Base-by-base conservation (phyloP, 345 rosid genomes). In the Eucalyptus erythrocorys region DNA sequence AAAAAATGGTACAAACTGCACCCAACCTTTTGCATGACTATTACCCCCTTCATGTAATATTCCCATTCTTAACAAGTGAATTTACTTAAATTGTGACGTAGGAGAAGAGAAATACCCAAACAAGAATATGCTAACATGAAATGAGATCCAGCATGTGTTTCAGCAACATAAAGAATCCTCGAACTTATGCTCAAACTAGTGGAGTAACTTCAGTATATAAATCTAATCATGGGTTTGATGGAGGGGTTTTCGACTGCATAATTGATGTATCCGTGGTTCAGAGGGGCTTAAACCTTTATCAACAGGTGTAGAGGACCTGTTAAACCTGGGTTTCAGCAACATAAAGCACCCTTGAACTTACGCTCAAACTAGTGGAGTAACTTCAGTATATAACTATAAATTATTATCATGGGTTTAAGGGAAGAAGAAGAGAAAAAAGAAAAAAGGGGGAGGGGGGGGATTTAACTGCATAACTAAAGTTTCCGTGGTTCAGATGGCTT, bases 371-470 rank as follows among this genome's bases (percentile, higher is more conserved):
- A 61, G 68, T 61, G 68, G 68, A 61, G 68, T 30, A 13, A 61
- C 34, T 61, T 61, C 68, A 61, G 32, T 61, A 59, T 26, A 61
- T 61, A 27, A 27, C 27, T 59, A 61, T 12, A 61, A n/a, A n/a
- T n/a, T n/a, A n/a, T n/a, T n/a, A 61, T 61, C 34, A 13, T 30
- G 68, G 34, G 34, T 61, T 30, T 61, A 61, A 61, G 15, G 68
- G 68, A 30, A 51, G 55, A 51, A 51, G 24, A 51, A 51, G 55
- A 51, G 55, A 51, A 51, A 51, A 51, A 19, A 6, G 15, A 48
- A 4, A 19, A 16, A 16, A 0, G 1, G 55, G 8, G 7, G 51
- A 6, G 3, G 51, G 50, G 1, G 32, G 16, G 1, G 6, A 27
- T 61, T 6, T 27, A 27, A 59, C 80, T 68, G 80, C 24, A 16